Conservation (phyloP, 2,329 filamentous ascomycete genomes). For the Penicillium olsonii region DNA sequence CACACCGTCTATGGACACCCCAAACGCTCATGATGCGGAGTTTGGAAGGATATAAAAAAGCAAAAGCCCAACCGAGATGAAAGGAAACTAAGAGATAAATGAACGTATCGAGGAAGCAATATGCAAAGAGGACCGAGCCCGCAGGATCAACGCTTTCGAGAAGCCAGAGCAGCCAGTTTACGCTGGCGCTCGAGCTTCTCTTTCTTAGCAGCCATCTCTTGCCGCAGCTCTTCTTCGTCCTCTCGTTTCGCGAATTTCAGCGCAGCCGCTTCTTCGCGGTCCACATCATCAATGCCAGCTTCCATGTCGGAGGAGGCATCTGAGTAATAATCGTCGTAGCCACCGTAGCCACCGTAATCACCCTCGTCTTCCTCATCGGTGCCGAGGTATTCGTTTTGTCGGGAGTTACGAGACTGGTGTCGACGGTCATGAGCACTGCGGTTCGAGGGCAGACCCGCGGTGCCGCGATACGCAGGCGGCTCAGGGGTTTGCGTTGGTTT, state of each 20-base stretch:
- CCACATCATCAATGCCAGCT: slow-evolving; percentile 49
- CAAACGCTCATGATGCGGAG: slow-evolving; percentile 37
- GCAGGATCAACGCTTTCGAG: slow-evolving; percentile 29
- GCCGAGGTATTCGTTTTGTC: slow-evolving; percentile 46
- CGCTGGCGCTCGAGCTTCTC: slow-evolving; percentile 50
- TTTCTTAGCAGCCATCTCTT: slow-evolving; percentile 47
- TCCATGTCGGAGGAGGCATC: slow-evolving; percentile 55
- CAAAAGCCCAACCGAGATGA: slow-evolving; percentile 15
- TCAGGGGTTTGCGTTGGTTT: slow-evolving; percentile 30
- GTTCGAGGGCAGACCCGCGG: slow-evolving; percentile 38
- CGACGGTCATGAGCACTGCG: slow-evolving; percentile 29
- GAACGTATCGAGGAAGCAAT: slow-evolving; percentile 1
- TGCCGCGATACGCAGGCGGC: slow-evolving; percentile 43
- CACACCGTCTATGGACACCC: slow-evolving; percentile 28
- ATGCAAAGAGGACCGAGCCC: slow-evolving; percentile 6
- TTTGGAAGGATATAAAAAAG: slow-evolving; percentile 1
- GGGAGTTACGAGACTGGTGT: slow-evolving; percentile 28
- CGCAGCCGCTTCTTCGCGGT: slow-evolving; percentile 47
- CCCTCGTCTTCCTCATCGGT: slow-evolving; percentile 53
- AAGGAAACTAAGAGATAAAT: slow-evolving; percentile 6
- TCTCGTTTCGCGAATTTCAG: slow-evolving; percentile 45
- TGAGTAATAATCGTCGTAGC: slow-evolving; percentile 46
- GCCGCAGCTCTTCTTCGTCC: slow-evolving; percentile 48
- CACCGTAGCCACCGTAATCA: slow-evolving; percentile 39
- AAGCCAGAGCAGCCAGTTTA: slow-evolving; percentile 42